Base-by-base conservation (phyloP, 202 grass and related monocot genomes). In the Schoenoplectus triqueter region DNA sequence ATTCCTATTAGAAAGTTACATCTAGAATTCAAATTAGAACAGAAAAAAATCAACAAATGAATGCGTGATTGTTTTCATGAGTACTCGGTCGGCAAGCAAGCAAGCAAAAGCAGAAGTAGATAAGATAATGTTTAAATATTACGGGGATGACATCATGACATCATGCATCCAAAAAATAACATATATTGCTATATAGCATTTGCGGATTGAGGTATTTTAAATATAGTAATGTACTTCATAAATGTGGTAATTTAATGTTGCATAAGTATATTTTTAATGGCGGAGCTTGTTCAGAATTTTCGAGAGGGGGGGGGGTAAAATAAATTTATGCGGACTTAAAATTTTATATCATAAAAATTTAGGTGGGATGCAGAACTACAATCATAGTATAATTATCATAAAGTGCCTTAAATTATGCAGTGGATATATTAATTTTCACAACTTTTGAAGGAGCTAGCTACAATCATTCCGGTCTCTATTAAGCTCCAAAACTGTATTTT, bases 21-120 rank as follows among this genome's bases (percentile, higher is more conserved):
- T 22, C 10, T 57, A 22, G 50, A 82, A 42, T 83, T 83, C 46
- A 57, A 82, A 42, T 52, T 69, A 54, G 48, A 69, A 56, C 18
- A 18, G 20, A 83, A 14, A 10, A 19, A 69, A 69, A 69, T 18
- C 19, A 68, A 69, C 9, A 18, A 69, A 83, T 42, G 19, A 50
- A 83, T 42, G 19, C 22, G 13, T 83, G 47, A 44, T 83, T 83
- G 80, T 69, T 83, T 83, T 83, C 48, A 83, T 15, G 80, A 66
- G 4, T 57, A 56, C 80, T 54, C 63, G 45, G 63, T 83, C 47
- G 64, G 80, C 80, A 69, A 83, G 80, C 80, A 82, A 69, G 18
- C 47, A 52, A 75, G 72, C 20, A 40, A 48, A 55, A 13, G 6
- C 2, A 82, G 10, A 82, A 69, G 7, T 49, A 68, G 55, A 56